Base-by-base conservation (phyloP, 768 basidiomycete genomes). In the Trichaptum fuscoviolaceum region DNA sequence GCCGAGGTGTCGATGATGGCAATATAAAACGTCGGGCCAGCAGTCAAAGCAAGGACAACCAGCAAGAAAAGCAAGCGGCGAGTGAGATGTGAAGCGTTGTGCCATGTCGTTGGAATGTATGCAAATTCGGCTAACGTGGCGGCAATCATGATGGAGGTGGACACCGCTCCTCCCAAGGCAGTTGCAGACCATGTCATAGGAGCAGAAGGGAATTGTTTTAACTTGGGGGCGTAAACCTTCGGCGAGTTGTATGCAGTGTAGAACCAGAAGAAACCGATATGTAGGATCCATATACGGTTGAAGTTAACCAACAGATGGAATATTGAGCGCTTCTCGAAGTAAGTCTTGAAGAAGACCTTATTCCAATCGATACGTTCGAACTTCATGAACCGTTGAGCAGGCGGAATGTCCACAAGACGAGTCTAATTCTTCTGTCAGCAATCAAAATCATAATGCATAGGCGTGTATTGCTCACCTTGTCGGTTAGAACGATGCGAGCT, bases 211-310 rank as follows among this genome's bases (percentile, higher is more conserved):
- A 73, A 76, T 34, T 84, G 80, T 73, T 86, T 84, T 70, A 86
- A 81, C 61, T 77, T 80, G 12, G 91, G 90, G 1, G 92, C 88
- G 75, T 98, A 99, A 68, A 98, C 89, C 70, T 85, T 88, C 8
- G 96, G 95, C 0, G 95, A 93, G 80, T 99, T 95, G 85, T 89
- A 97, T n/a, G 97, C 88, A 9, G 96, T 99, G 80, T 94, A 99
- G 80, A 94, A 98, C 87, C 93, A 99, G 81, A 88, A 99, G 64
- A 96, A 78, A 8, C 95, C 85, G 67, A 99, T 82, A 74, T 99
- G 97, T 66, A 96, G 82, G 72, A 99, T 94, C 97, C 97, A 99
- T 74, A 99, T 85, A 57, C 97, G 94, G 78, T 99, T 99, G 82
- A 99, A 99, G 80, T 99, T 98, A 83, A 98, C 95, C 69, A 99